Conservation (phyloP, 1,139 yeast species). For the Pichia sp. region DNA sequence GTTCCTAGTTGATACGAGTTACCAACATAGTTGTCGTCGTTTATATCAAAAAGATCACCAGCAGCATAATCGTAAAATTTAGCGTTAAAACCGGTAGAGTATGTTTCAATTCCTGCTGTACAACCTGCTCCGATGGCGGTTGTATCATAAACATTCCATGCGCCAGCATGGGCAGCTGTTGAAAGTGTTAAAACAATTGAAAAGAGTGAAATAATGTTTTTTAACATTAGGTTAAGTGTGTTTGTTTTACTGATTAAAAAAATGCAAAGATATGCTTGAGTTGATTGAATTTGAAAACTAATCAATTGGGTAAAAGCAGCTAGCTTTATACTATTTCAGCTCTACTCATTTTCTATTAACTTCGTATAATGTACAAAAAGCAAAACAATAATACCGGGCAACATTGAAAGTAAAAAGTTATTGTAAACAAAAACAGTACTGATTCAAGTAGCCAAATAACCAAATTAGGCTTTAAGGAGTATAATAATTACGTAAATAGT, state of each 20-base stretch:
- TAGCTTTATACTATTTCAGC: too few species aligned
- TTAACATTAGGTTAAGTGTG: slow-evolving; percentile 3
- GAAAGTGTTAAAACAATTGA: slow-evolving; percentile 3
- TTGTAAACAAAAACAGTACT: too few species aligned
- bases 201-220: slow-evolving; percentile 7
- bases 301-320: too few species aligned
- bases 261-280: background rate
- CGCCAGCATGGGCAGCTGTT: background rate
- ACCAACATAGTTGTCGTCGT: slow-evolving; percentile 5
- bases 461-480: too few species aligned
- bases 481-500: too few species aligned
- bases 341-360: too few species aligned
- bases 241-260: background rate
- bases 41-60: slow-evolving; percentile 3
- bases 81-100: slow-evolving; percentile 9
- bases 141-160: slow-evolving; percentile 1
- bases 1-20: slow-evolving; percentile 1
- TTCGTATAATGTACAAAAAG: too few species aligned
- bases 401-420: too few species aligned
- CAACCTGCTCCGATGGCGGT: slow-evolving; percentile 9
- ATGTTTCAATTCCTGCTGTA: slow-evolving; percentile 5
- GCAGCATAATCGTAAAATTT: slow-evolving; percentile 7
- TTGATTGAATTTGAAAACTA: too few species aligned
- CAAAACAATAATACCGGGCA: too few species aligned
- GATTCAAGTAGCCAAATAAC: too few species aligned